phyloP scores from a whole-genome alignment of 2,329 filamentous ascomycete species.

The Aspergillus arachidicola region DNA sequence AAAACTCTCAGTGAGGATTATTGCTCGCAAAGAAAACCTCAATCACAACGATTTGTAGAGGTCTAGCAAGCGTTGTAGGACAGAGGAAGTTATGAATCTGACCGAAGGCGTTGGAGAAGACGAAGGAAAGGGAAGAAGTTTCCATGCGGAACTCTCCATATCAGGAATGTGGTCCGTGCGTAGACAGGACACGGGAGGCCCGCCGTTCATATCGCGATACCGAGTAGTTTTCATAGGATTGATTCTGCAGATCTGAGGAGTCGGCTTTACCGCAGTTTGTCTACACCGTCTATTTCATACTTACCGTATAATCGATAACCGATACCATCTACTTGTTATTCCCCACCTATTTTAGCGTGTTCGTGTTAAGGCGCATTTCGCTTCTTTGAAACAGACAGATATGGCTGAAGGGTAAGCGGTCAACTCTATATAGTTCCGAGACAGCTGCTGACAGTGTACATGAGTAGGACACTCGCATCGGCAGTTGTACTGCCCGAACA shows the following conservation, averaged over 20 bases:
- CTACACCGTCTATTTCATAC: background rate
- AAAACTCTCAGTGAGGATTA: background rate
- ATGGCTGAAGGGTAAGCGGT: constrained; percentile 23
- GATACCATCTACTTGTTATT: background rate
- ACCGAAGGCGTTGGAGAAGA: constrained; percentile 18
- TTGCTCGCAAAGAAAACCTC: background rate
- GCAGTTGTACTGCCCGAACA: constrained; percentile 57
- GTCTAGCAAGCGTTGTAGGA: background rate
- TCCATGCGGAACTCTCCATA: constrained; percentile 35
- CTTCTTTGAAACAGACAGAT: background rate
- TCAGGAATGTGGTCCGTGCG: constrained; percentile 40
- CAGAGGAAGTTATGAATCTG: background rate
- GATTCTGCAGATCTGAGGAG: background rate
- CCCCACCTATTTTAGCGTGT: background rate
- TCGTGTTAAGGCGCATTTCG: background rate
- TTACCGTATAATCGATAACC: background rate
- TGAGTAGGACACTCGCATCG: constrained; percentile 49
- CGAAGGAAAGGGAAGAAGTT: constrained; percentile 39
- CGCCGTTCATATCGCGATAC: constrained; percentile 18
- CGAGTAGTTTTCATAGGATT: constrained; percentile 8
- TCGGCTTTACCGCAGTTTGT: background rate
- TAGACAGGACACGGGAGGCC: constrained; percentile 13
- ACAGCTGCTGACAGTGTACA: constrained; percentile 6
- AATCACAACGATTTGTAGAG: background rate
- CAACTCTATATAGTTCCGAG: background rate